phyloP scores from a whole-genome alignment of 116 monocot genomes.

The Papilionanthe hybrid region DNA sequence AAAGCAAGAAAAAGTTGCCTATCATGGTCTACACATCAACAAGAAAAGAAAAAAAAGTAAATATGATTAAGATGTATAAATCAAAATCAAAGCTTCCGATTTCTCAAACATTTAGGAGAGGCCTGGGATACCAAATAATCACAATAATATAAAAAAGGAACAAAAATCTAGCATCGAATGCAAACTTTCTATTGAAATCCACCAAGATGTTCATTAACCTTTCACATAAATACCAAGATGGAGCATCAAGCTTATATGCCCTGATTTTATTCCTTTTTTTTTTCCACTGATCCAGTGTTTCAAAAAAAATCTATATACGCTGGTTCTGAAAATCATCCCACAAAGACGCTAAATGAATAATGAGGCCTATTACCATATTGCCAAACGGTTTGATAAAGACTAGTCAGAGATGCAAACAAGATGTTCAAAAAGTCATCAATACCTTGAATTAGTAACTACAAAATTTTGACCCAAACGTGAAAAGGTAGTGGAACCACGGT shows the following conservation, averaged over 20 bases:
- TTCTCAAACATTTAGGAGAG: neutral
- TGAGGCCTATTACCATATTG: too few relatives aligned
- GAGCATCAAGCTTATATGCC: neutral
- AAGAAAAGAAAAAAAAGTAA: neutral
- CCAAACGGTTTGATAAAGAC: neutral
- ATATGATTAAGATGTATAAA: neutral
- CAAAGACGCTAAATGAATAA: neutral
- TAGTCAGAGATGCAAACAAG: neutral
- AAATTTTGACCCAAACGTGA: slow-evolving; percentile 13
- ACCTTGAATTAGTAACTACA: slow-evolving; percentile 20
- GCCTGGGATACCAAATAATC: neutral
- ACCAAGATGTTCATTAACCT: neutral
- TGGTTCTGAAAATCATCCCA: neutral
- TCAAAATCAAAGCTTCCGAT: neutral
- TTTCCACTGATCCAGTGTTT: neutral
- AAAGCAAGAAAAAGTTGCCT: neutral
- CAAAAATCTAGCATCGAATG: neutral
- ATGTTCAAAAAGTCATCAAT: neutral
- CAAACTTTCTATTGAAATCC: neutral
- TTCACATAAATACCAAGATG: neutral
- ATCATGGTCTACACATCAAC: too few relatives aligned
- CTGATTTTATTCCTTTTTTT: neutral
- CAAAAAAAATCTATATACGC: neutral
- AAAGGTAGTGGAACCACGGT: neutral
- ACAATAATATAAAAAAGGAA: too few relatives aligned